Evolutionary conservation across 345 rosid species (phyloP).

Genomic region (Linum tenue): DNA sequence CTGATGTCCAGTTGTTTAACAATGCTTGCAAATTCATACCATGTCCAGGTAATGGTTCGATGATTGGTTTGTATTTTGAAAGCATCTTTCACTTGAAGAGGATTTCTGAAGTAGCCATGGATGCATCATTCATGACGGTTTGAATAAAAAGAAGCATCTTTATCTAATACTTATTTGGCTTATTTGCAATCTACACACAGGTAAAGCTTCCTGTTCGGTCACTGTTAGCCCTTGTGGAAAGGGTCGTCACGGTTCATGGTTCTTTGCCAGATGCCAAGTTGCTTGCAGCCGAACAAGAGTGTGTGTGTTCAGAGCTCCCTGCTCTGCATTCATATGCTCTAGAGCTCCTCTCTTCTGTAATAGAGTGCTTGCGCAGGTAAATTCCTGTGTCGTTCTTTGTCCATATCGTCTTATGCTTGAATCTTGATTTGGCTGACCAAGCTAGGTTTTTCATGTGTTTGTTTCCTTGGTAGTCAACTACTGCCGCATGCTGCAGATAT

Average conservation of each 20-base stretch:
- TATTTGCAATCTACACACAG: conserved; percentile 23
- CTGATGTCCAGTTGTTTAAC: conserved; percentile 53
- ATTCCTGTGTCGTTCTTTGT: background rate
- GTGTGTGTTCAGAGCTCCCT: conserved; percentile 73
- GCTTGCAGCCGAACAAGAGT: conserved; percentile 63
- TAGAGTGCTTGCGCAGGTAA: conserved; percentile 69
- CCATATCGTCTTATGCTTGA: background rate
- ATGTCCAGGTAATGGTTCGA: conserved; percentile 49
- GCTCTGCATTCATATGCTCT: conserved; percentile 47
- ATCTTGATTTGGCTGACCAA: background rate
- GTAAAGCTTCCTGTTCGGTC: conserved; percentile 48
- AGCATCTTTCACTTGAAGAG: no score
- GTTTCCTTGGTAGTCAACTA: conserved; percentile 60
- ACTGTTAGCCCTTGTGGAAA: conserved; percentile 62
- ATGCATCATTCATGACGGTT: background rate
- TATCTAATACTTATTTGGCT: background rate
- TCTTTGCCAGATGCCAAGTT: conserved; percentile 42
- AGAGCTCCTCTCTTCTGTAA: conserved; percentile 53
- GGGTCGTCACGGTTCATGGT: conserved; percentile 75
- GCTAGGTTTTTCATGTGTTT: background rate
- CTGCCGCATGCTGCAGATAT: conserved; percentile 60
- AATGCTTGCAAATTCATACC: conserved; percentile 61
- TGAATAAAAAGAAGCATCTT: background rate
- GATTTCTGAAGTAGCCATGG: no score
- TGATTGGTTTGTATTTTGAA: background rate